phyloP scores from a whole-genome alignment of 164 flowering plant genomes.

The Chimonanthus praecox region DNA sequence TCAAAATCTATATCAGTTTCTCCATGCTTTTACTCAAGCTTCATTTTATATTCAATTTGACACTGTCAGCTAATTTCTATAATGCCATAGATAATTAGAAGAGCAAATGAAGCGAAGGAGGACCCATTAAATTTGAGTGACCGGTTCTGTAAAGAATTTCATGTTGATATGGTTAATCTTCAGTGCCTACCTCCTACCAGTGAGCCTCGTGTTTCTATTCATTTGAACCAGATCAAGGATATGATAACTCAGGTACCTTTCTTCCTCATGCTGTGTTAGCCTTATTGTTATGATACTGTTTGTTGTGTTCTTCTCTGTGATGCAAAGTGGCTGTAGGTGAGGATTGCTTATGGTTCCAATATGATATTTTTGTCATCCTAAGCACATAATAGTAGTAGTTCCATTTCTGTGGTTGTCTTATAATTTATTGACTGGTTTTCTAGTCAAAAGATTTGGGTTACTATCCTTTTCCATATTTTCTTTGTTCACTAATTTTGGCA shows the following conservation, averaged over 20 bases:
- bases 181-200: constrained; percentile 74
- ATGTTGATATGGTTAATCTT: constrained; percentile 70
- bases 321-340: too few relatives aligned
- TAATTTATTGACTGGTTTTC: too few relatives aligned
- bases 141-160: constrained; percentile 69
- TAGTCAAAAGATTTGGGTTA: too few relatives aligned
- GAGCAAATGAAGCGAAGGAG: constrained; percentile 75
- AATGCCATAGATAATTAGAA: constrained; percentile 61
- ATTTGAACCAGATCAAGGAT: constrained; percentile 67
- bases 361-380: too few relatives aligned
- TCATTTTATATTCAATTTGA: neutral
- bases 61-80: neutral
- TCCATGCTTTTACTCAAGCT: neutral
- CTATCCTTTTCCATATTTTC: too few relatives aligned
- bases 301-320: too few relatives aligned
- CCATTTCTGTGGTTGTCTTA: too few relatives aligned
- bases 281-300: too few relatives aligned
- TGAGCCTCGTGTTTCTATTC: constrained; percentile 80
- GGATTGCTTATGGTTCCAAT: too few relatives aligned
- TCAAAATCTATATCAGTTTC: too few relatives aligned
- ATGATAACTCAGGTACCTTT: constrained; percentile 67
- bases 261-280: neutral
- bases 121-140: constrained; percentile 65
- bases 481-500: too few relatives aligned
- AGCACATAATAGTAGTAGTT: too few relatives aligned